Base-by-base conservation (phyloP, 768 basidiomycete genomes). In the Lactifluus subvellereus region DNA sequence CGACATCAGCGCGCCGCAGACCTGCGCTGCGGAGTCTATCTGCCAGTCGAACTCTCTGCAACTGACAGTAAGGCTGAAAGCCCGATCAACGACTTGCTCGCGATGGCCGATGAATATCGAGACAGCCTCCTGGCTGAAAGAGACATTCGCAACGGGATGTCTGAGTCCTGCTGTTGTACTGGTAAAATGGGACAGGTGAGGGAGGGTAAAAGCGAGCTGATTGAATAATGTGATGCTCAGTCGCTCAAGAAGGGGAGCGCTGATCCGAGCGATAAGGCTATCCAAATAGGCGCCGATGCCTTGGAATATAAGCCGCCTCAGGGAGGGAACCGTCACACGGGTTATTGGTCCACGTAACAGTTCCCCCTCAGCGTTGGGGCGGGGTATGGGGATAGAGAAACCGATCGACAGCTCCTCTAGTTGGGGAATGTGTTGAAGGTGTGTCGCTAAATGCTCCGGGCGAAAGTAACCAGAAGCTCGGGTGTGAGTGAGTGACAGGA, bases 331-430 rank as follows among this genome's bases (percentile, higher is more conserved):
- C 30, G 37, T 42, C 56, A 6, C 45, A 2, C n/a, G 20, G 1
- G n/a, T 48, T n/a, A 35, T 43, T 18, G 14, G 20, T n/a, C 2
- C 33, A 27, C n/a, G 30, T 13, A 47, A 35, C 4, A 48, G 20
- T 20, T 37, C 45, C 4, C 10, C 11, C 20, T 57, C 56, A 22
- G 7, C 33, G 14, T 6, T 22, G 14, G 56, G 20, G 37, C 30
- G 38, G 10, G 60, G 47, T 5, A 42, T 4, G 9, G 60, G 47
- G 9, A 4, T 9, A n/a, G 60, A 55, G 18, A 53, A 61, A 40
- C 47, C 37, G 13, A 61, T 61, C 6, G 54, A 55, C 40, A 61
- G 47, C 30, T 61, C 54, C n/a, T 49, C 53, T 6, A 61, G 60
- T 5, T 49, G 54, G 18, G 27, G 47, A n/a, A 61, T 30, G 22